A percentile compares a stretch with the other conserved stretches of the same genome.
These are phyloP conservation scores for Seminavis robusta DNA, from an alignment of 108 stramenopile species.

Conservation along the genomic window DNA sequence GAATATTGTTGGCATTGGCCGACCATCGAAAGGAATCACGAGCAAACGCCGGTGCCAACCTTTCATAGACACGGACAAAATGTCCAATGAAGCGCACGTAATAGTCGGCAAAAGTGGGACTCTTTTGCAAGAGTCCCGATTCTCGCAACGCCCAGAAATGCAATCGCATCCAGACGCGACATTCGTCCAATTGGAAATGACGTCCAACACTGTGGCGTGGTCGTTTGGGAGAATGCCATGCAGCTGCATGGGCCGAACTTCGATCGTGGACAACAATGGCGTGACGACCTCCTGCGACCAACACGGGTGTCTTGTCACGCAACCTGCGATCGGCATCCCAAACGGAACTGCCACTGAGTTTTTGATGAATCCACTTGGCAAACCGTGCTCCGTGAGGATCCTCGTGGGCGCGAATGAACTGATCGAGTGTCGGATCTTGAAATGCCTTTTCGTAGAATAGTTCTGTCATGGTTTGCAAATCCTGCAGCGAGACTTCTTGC, in stretches of 20 bases:
- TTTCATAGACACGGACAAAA: conserved; percentile 63
- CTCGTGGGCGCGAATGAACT: conserved; percentile 56
- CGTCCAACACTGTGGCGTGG: conserved; percentile 40
- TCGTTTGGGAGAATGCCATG: conserved; percentile 65
- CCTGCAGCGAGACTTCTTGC: conserved; percentile 37
- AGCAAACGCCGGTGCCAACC: conserved; percentile 47
- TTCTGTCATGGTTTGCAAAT: conserved; percentile 44
- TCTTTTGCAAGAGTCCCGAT: conserved; percentile 30
- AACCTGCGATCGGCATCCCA: conserved; percentile 57
- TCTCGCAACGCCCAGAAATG: conserved; percentile 71
- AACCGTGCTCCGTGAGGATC: conserved; percentile 67
- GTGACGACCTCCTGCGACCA: conserved; percentile 10
- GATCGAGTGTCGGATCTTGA: conserved; percentile 53
- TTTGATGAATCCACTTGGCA: conserved; percentile 72
- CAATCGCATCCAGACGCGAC: conserved; percentile 71
- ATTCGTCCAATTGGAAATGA: conserved; percentile 62
- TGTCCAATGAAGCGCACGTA: conserved; percentile 74
- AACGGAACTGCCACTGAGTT: conserved; percentile 48
- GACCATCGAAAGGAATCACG: conserved; percentile 66
- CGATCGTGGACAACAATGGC: conserved; percentile 53
- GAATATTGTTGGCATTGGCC: conserved; percentile 39
- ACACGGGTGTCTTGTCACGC: conserved; percentile 9
- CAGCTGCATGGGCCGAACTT: conserved; percentile 66
- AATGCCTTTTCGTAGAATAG: conserved; percentile 58
- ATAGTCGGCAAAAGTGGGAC: conserved; percentile 62